Evolutionary conservation across 2,329 filamentous ascomycete species (phyloP).

Genomic region (Pyricularia pennisetigena): DNA sequence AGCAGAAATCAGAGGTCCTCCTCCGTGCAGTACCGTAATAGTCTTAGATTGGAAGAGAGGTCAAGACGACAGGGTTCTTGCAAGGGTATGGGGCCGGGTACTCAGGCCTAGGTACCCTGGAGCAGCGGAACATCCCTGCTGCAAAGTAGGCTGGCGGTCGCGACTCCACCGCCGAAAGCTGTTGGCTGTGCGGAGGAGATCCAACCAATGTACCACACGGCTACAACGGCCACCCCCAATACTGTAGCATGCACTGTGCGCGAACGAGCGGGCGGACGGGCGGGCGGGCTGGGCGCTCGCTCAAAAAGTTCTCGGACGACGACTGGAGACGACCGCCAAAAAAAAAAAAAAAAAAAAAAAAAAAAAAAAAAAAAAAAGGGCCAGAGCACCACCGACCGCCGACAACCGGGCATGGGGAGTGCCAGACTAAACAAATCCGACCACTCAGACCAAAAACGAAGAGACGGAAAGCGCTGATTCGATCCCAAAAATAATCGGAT

Average conservation of each 20-base stretch:
- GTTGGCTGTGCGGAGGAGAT: constrained; percentile 1
- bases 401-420: not conserved
- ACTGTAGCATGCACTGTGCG: constrained; percentile 3
- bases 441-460: not conserved
- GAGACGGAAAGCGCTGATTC: not conserved
- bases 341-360: not conserved
- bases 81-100: constrained; percentile 1
- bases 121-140: not conserved
- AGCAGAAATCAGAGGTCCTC: constrained; percentile 8
- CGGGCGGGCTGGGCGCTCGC: constrained; percentile 5
- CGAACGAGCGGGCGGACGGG: constrained; percentile 3
- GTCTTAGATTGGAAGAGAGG: constrained; percentile 12
- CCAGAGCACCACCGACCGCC: not conserved
- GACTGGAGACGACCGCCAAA: not conserved
- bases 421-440: not conserved
- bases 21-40: constrained; percentile 15
- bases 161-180: not conserved
- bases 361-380: constrained; percentile 2
- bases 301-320: not conserved
- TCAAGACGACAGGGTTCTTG: constrained; percentile 6
- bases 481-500: not conserved
- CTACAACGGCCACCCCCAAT: constrained; percentile 1
- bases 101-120: constrained; percentile 5
- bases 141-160: constrained; percentile 2
- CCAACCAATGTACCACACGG: constrained; percentile 1